Evolutionary conservation across 75 land plant species (phyloP).

Genomic region (Cunninghamia lanceolata): DNA sequence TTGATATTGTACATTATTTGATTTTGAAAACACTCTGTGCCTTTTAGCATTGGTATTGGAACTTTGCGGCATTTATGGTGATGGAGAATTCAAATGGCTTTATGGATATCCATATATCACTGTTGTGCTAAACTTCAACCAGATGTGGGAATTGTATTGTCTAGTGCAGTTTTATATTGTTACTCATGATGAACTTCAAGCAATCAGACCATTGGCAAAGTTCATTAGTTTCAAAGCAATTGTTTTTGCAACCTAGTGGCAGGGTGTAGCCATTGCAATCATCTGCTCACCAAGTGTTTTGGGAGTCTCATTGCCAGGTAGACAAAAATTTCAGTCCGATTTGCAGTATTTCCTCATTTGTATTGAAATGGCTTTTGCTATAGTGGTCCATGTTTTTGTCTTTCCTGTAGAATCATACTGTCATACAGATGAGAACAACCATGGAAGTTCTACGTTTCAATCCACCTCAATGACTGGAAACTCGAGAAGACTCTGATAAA

Average conservation of each 20-base stretch:
- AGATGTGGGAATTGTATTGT: slow-evolving; percentile 99
- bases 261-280: too few relatives aligned
- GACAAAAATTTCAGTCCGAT: slow-evolving; percentile 63
- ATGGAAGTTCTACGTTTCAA: too few relatives aligned
- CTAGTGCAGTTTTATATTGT: too few relatives aligned
- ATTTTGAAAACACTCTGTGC: slow-evolving; percentile 77
- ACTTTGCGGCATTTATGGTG: slow-evolving; percentile 65
- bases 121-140: slow-evolving; percentile 82
- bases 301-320: too few relatives aligned
- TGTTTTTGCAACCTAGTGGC: too few relatives aligned
- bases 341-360: slow-evolving; percentile 90
- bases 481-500: too few relatives aligned
- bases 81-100: slow-evolving; percentile 86
- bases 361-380: too few relatives aligned
- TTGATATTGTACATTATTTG: slow-evolving; percentile 93
- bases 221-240: slow-evolving; percentile 92
- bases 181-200: slow-evolving; percentile 55
- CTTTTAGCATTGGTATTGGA: slow-evolving; percentile 66
- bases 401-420: too few relatives aligned
- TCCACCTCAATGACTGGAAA: too few relatives aligned
- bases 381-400: too few relatives aligned
- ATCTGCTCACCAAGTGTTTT: too few relatives aligned
- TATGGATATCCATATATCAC: slow-evolving; percentile 90
- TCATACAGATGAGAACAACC: too few relatives aligned
- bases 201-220: slow-evolving; percentile 82